Conservation (phyloP, 179 eudicot species). For the Camellia oleifera region DNA sequence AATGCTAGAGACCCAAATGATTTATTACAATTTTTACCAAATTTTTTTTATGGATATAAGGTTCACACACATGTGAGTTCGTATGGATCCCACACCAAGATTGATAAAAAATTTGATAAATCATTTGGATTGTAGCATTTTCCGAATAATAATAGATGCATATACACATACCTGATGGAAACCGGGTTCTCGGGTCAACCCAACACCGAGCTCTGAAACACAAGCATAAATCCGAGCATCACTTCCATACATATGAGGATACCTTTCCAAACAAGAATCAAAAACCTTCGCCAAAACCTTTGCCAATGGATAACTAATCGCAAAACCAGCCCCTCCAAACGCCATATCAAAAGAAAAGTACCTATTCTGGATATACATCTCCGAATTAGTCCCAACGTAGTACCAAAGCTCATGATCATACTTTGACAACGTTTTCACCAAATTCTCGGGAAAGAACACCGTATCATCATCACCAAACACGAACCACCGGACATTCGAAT, state of each 20-base stretch:
- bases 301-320: conserved; percentile 71
- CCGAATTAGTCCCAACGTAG: conserved; percentile 65
- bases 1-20: too few relatives aligned
- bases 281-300: conserved; percentile 53
- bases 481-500: conserved; percentile 59
- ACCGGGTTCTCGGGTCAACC: conserved; percentile 63
- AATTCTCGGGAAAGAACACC: conserved; percentile 58
- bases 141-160: too few relatives aligned
- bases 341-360: conserved; percentile 57
- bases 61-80: too few relatives aligned
- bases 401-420: conserved; percentile 68
- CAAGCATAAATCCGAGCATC: conserved; percentile 68
- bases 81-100: too few relatives aligned
- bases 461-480: conserved; percentile 87
- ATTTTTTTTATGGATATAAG: too few relatives aligned
- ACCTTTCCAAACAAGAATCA: conserved; percentile 67
- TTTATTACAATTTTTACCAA: too few relatives aligned
- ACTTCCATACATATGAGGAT: conserved; percentile 64
- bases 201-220: conserved; percentile 74
- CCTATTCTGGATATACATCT: conserved; percentile 46
- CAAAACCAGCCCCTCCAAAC: conserved; percentile 79
- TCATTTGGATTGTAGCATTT: too few relatives aligned
- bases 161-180: conserved; percentile 66
- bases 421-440: conserved; percentile 59
- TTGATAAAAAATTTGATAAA: too few relatives aligned